Evolutionary conservation across 2,329 filamentous ascomycete species (phyloP), one percentile per base, ranked within the genome.

Genomic region (Aschersonia sp.): DNA sequence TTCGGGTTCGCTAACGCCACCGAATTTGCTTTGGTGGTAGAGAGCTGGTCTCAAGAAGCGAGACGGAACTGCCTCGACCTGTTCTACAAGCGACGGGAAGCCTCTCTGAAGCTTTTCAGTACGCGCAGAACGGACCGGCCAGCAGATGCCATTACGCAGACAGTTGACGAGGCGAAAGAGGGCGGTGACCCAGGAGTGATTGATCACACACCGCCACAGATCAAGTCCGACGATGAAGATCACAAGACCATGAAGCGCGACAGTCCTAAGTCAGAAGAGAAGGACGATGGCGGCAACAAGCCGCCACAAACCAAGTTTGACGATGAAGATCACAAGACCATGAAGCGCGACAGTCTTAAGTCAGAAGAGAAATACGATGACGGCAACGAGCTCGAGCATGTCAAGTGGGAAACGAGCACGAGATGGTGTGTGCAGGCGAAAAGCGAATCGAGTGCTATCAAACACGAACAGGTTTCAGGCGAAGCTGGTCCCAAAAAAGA

Each of bases 1-100:
- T 85, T 88, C 61, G 87, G 86, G 1, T 94, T 88, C 59, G 69
- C 74, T 1, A 82, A 78, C 59, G 81, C 83, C 1, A 85, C 80
- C 0, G 84, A 92, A 51, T 97, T 97, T 72, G 92, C 89, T 3
- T 69, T 96, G 40, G 80, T 89, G 10, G 89, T 97, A 3, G 92
- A 97, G 64, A 78, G 81, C 10, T 94, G 89, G 86, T 94, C 85
- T 44, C 85, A 91, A 61, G 85, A 84, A 58, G 75, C 92, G 66
- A 70, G 91, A 58, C 75, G 85, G 51, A 80, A 83, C 54, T 89
- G 80, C 62, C 68, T 97, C 30, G 85, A 94, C 49, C 70, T 69
- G 3, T 97, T 95, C 64, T 97, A 97, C 69, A 67, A 71, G 52
- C 72, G 72, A 55, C 72, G 89, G 53, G 74, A 79, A 59, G 73